Evolutionary conservation across 2,329 filamentous ascomycete species (phyloP).

Genomic region (Aureobasidium sp.): DNA sequence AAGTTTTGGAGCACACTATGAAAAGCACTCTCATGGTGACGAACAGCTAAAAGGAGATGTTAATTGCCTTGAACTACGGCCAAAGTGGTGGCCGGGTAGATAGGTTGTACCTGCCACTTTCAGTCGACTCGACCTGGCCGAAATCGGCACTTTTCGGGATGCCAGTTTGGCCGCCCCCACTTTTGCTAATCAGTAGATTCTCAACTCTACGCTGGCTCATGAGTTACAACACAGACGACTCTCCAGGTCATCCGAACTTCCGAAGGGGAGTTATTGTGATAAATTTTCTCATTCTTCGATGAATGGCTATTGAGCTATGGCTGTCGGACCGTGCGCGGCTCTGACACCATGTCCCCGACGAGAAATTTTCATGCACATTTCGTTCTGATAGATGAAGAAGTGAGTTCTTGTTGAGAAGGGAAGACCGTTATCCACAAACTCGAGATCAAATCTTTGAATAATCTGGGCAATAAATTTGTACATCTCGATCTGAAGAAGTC

Average conservation of each 20-base stretch:
- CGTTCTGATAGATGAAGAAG: constrained; percentile 20
- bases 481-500: constrained; percentile 18
- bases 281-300: no score
- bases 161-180: neutral
- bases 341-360: neutral
- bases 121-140: neutral
- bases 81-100: constrained; percentile 3
- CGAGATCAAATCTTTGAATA: constrained; percentile 20
- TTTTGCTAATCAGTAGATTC: neutral
- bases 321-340: no score
- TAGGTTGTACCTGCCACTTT: neutral
- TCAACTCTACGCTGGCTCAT: no score
- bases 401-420: constrained; percentile 15
- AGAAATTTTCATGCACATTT: constrained; percentile 12
- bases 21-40: neutral
- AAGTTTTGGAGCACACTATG: neutral
- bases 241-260: no score
- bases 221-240: no score
- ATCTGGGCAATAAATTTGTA: constrained; percentile 20
- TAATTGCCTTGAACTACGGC: neutral
- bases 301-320: no score
- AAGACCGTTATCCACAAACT: constrained; percentile 18
- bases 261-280: no score
- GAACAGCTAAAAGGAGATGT: neutral
- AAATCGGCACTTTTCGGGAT: neutral